Conservation (phyloP, 169 alveolate genomes). For the Cystoisospora suis region DNA sequence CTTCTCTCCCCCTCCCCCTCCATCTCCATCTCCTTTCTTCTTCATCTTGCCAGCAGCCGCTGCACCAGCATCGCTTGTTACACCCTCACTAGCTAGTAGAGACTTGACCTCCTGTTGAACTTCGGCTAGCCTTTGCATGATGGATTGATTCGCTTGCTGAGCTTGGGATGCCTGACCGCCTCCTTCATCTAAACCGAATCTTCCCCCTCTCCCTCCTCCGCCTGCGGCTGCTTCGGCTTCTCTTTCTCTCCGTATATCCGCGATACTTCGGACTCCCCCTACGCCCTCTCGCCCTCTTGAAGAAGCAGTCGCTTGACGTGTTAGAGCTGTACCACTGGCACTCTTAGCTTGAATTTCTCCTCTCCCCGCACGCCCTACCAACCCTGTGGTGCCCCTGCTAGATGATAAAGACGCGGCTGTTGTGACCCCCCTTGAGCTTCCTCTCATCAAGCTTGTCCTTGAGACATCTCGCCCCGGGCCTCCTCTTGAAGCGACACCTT, state of each 20-base stretch:
- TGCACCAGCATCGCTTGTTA: background rate
- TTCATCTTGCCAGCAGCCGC: background rate
- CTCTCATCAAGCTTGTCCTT: background rate
- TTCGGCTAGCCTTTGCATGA: background rate
- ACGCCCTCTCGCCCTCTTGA: background rate
- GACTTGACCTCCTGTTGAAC: constrained; percentile 1
- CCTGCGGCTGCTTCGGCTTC: background rate
- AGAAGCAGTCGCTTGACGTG: background rate
- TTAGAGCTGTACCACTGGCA: background rate
- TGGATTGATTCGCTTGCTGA: background rate
- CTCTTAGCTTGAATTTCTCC: background rate
- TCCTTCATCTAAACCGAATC: background rate
- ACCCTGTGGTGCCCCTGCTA: background rate
- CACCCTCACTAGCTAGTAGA: background rate
- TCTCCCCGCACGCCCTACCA: background rate
- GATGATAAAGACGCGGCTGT: no score
- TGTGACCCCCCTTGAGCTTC: background rate
- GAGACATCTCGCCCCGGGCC: background rate
- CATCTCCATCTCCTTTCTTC: background rate
- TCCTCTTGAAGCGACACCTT: background rate
- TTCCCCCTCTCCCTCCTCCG: background rate
- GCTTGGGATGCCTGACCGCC: background rate
- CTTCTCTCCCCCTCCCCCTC: background rate
- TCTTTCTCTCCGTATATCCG: no score
- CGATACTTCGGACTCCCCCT: no score